Percentiles rank a stretch among this genome's conserved stretches.
These are phyloP conservation scores for Acaromyces ingoldii DNA, from an alignment of 1,284 basidiomycete species.

Conservation along the genomic window DNA sequence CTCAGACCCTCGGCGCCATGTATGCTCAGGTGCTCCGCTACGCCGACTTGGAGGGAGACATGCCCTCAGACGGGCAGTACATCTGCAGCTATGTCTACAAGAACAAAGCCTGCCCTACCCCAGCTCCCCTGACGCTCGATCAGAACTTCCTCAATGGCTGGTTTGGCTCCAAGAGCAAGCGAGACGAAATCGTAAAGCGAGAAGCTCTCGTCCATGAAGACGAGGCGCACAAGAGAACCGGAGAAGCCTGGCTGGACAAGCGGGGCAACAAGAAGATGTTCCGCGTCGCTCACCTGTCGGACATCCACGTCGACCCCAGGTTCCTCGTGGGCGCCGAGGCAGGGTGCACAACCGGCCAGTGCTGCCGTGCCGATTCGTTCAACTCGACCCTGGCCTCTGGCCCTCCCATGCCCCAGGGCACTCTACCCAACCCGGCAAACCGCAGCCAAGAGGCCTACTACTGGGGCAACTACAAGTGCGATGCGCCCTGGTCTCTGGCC, in stretches of 20 bases:
- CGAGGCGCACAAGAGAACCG: neutral
- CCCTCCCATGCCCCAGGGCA: conserved; percentile 22
- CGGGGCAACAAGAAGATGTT: conserved; percentile 55
- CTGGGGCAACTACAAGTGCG: conserved; percentile 57
- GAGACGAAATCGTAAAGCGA: neutral
- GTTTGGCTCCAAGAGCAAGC: conserved; percentile 24
- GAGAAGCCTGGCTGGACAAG: neutral
- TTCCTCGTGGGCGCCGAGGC: conserved; percentile 70
- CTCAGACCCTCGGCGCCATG: conserved; percentile 25
- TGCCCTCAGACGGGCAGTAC: conserved; percentile 36
- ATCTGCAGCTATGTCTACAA: conserved; percentile 38
- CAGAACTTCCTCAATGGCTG: conserved; percentile 30
- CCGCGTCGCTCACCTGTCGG: conserved; percentile 71
- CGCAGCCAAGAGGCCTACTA: conserved; percentile 34
- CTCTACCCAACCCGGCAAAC: conserved; percentile 20
- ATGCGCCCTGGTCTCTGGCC: conserved; percentile 65
- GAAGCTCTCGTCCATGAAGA: neutral
- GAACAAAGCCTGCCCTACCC: conserved; percentile 21
- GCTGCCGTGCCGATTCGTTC: conserved; percentile 63
- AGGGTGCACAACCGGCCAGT: conserved; percentile 67
- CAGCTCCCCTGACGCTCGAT: conserved; percentile 24
- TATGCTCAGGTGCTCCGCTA: conserved; percentile 46
- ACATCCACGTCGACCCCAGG: conserved; percentile 74
- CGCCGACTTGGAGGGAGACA: conserved; percentile 24
- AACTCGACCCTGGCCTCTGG: conserved; percentile 57